Evolutionary conservation across 805 yeast species (phyloP), one percentile per base, ranked within the genome.

Genomic region (Vanderwaltozyma tropicalis): DNA sequence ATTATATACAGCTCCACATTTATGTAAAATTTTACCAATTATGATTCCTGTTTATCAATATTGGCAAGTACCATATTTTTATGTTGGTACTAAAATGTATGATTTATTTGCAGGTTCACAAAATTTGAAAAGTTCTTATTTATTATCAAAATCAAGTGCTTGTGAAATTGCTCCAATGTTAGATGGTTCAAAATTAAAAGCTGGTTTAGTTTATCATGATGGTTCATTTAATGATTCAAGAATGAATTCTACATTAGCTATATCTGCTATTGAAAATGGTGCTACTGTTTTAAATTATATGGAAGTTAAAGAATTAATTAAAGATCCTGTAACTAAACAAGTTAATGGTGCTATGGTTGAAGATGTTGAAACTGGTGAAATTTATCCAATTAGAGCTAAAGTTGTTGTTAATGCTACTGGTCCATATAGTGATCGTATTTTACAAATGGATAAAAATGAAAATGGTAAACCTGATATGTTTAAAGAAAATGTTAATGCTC

Each of bases 21-120:
- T 88, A 49, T 77, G 87, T 45, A 68, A 80, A 41, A 77, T 89
- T 35, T 71, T 88, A 49, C 96, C 97, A 27, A 88, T 88, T 52
- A 76, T 86, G 81, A 85, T 88, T 52, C 97, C 97, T n/a, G 88
- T 88, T 41, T 88, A 89, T 71, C 77, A 77, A 55, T 84, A 85
- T 74, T 88, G 96, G 96, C 95, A 87, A 68, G 74, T 85, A 38
- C 96, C 96, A 32, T 88, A 88, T 67, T 86, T 82, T 67, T 88
- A 81, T 65, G 78, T 74, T 29, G 97, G 97, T 42, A 83, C 92
- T 57, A 82, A 86, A 62, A 69, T 81, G 74, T 88, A 88, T 66
- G 97, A 88, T 63, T 65, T 88, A 63, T 80, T 89, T 57, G 96
- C 96, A 28, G 96, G 96, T 38, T 66, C 71, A 45, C 89, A 86